Evolutionary conservation across 225 moss, liverwort and hornwort species (phyloP).

Genomic region (Rhytidiadelphus loreus): DNA sequence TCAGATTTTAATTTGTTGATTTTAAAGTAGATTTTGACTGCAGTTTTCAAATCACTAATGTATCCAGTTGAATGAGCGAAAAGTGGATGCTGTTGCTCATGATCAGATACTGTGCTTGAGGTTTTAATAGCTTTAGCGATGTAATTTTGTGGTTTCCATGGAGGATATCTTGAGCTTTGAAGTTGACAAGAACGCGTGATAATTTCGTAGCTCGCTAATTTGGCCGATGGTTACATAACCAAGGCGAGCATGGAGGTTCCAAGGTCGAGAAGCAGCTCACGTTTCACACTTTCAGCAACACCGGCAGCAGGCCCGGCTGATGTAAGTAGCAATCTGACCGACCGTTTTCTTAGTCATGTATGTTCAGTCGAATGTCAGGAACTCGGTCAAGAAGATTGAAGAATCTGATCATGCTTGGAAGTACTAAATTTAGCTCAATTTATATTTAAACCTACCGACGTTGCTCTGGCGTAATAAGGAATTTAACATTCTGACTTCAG

Average conservation of each 20-base stretch:
- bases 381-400: background rate
- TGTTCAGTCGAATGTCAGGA: background rate
- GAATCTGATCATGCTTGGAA: background rate
- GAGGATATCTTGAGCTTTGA: constrained; percentile 44
- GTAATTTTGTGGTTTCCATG: constrained; percentile 45
- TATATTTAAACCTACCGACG: background rate
- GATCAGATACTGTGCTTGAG: background rate
- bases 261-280: constrained; percentile 50
- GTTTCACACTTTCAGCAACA: constrained; percentile 71
- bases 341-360: background rate
- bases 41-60: background rate
- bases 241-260: constrained; percentile 6
- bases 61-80: background rate
- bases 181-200: constrained; percentile 42
- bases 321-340: constrained; percentile 4
- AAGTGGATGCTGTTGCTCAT: background rate
- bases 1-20: background rate
- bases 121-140: background rate
- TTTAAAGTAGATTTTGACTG: background rate
- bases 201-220: constrained; percentile 35
- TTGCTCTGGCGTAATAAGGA: background rate
- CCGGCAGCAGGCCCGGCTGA: constrained; percentile 39
- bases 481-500: background rate
- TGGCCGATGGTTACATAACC: constrained; percentile 38
- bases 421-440: background rate